These are phyloP conservation scores for Lecanicillium sp. DNA, from an alignment of 2,329 filamentous ascomycete species.

Conservation along the genomic window DNA sequence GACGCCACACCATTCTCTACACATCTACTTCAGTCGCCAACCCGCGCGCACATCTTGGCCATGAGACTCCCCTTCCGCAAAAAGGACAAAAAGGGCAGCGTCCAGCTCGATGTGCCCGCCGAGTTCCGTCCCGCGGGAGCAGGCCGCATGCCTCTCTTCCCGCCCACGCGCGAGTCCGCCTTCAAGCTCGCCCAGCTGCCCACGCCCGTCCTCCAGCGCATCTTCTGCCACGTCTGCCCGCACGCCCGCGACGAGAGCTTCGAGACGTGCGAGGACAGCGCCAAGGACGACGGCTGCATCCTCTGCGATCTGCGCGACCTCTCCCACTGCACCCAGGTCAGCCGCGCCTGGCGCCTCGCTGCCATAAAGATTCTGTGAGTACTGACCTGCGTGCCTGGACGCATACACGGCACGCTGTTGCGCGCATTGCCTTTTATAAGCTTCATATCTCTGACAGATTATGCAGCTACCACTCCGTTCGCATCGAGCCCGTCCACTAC, in stretches of 20 bases:
- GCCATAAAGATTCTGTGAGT: constrained; percentile 57
- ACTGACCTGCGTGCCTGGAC: too few species aligned
- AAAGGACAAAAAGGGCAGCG: constrained; percentile 32
- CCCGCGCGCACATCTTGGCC: too few species aligned
- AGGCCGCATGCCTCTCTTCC: constrained; percentile 24
- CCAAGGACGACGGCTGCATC: constrained; percentile 77
- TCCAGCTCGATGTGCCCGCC: constrained; percentile 23
- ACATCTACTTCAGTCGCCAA: neutral
- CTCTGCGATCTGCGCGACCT: constrained; percentile 89
- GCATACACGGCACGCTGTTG: too few species aligned
- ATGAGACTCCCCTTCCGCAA: constrained; percentile 34
- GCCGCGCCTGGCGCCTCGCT: constrained; percentile 60
- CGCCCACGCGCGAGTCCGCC: constrained; percentile 37
- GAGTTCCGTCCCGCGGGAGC: constrained; percentile 24
- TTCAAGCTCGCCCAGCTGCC: constrained; percentile 52
- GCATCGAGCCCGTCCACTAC: constrained; percentile 92
- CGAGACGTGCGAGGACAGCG: constrained; percentile 75
- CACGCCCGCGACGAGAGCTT: constrained; percentile 73
- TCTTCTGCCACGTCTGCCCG: constrained; percentile 79
- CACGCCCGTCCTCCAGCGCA: constrained; percentile 62
- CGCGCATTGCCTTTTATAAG: neutral
- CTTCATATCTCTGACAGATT: constrained; percentile 6
- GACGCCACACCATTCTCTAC: neutral
- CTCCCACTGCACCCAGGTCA: constrained; percentile 70
- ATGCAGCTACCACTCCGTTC: constrained; percentile 75